Evolutionary conservation across 805 yeast genomes (phyloP).

Genomic region (Wickerhamiella siamensis): DNA sequence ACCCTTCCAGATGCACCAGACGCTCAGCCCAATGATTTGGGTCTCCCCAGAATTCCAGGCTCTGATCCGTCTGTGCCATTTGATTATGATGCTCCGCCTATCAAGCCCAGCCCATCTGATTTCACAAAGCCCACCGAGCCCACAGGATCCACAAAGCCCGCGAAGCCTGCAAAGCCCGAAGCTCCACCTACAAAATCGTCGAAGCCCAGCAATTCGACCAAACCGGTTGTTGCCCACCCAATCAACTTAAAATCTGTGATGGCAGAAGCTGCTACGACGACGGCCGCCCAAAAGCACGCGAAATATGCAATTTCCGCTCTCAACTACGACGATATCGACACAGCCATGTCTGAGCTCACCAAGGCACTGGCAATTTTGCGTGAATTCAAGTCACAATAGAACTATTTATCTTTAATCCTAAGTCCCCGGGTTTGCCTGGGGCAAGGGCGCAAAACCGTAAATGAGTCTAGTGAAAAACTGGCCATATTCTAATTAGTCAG

Average conservation of each 20-base stretch:
- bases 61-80: constrained; percentile 7
- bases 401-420: neutral
- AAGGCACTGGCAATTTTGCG: constrained; percentile 32
- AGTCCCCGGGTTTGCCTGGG: no score
- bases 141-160: constrained; percentile 4
- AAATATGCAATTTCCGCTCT: constrained; percentile 61
- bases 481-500: neutral
- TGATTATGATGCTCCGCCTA: constrained; percentile 9
- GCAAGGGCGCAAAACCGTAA: no score
- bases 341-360: constrained; percentile 44
- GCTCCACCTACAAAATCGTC: neutral
- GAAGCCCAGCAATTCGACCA: neutral
- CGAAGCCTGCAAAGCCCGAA: constrained; percentile 3
- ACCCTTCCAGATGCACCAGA: constrained; percentile 12
- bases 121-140: neutral
- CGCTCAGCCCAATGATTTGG: constrained; percentile 9
- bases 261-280: constrained; percentile 26
- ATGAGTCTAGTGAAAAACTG: neutral
- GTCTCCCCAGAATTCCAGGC: constrained; percentile 7
- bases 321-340: constrained; percentile 51
- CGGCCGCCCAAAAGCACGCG: constrained; percentile 45
- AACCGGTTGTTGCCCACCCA: neutral
- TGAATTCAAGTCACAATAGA: constrained; percentile 2
- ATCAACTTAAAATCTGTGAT: constrained; percentile 15
- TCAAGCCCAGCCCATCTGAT: neutral